Conservation (phyloP, 768 basidiomycete species). For the Auricularia auricula-judae region DNA sequence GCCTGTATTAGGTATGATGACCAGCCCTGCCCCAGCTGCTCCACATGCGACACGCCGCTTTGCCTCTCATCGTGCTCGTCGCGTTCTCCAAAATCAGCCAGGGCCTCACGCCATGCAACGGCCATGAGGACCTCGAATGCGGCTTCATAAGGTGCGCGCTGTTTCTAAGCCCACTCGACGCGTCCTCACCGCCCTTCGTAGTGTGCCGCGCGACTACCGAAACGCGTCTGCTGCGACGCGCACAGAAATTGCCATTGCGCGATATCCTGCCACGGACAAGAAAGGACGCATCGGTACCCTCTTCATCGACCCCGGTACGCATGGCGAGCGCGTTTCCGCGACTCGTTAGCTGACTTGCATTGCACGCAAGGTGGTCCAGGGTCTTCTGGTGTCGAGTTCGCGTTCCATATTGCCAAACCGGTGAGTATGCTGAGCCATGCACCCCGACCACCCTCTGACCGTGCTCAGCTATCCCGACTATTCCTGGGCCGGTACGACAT, state of each 20-base stretch:
- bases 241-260: background rate
- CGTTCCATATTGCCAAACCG: background rate
- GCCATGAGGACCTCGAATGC: background rate
- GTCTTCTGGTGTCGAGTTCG: background rate
- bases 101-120: background rate
- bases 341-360: background rate
- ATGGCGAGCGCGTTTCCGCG: background rate
- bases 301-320: background rate
- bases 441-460: background rate
- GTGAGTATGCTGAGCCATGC: background rate
- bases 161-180: background rate
- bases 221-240: background rate
- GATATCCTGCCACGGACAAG: background rate
- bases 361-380: background rate
- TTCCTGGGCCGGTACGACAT: slow-evolving; percentile 8
- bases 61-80: no score
- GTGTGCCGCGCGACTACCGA: background rate
- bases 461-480: background rate
- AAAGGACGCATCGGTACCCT: background rate
- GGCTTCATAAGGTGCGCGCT: background rate
- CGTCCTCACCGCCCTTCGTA: background rate
- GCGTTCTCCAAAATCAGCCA: background rate
- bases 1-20: no score
- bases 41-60: no score
- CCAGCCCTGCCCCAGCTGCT: no score